phyloP scores from a whole-genome alignment of 768 basidiomycete species.

The Rhizopogon vinicolor region DNA sequence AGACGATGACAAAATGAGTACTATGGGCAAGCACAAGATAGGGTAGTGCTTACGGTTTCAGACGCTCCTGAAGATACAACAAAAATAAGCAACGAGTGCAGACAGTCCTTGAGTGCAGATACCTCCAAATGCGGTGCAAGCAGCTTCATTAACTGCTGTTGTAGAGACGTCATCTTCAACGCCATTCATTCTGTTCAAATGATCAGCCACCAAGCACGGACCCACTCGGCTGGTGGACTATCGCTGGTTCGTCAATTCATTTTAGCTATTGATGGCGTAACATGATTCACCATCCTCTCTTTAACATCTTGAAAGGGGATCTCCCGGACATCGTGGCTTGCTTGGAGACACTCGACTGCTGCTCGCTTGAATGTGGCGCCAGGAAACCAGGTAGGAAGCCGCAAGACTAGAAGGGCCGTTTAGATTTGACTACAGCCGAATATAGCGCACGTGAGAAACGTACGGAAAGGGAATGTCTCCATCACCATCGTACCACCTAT shows the following conservation, averaged over 20 bases:
- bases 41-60: conserved; percentile 1
- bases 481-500: background rate
- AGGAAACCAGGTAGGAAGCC: background rate
- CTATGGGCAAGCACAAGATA: background rate
- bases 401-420: background rate
- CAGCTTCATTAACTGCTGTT: background rate
- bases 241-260: too few species aligned
- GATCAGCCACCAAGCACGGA: background rate
- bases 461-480: background rate
- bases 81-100: background rate
- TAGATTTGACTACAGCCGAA: background rate
- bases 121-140: background rate
- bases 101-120: background rate
- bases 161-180: too few species aligned
- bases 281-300: conserved; percentile 13
- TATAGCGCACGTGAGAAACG: background rate
- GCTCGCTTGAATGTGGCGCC: conserved; percentile 14
- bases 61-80: background rate
- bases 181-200: background rate
- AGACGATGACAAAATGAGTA: too few species aligned
- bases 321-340: conserved; percentile 13
- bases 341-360: conserved; percentile 9
- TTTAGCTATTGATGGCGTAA: too few species aligned
- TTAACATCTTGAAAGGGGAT: conserved; percentile 19
- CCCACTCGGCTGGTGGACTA: too few species aligned